Evolutionary conservation across 257 asterid species (phyloP).

Genomic region (Penstemon newberryi): DNA sequence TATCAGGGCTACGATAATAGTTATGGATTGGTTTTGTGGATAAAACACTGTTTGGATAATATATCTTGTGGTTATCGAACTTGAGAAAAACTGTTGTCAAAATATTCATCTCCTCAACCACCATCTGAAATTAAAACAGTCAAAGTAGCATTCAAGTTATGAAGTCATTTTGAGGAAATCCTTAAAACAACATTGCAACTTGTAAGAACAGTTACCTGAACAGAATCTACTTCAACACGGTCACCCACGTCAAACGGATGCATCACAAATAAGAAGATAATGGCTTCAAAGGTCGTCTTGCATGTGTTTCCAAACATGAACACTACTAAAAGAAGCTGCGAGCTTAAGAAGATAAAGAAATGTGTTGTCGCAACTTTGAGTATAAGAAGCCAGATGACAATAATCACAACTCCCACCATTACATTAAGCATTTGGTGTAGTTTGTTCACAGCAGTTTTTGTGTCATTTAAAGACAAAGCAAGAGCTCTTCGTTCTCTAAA

Average conservation of each 20-base stretch:
- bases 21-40: slow-evolving; percentile 76
- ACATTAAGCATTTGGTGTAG: slow-evolving; percentile 84
- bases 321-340: slow-evolving; percentile 79
- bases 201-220: slow-evolving; percentile 55
- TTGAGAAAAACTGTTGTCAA: slow-evolving; percentile 74
- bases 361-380: slow-evolving; percentile 80
- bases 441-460: slow-evolving; percentile 89
- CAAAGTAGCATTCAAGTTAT: background rate
- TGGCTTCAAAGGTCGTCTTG: slow-evolving; percentile 92
- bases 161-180: background rate
- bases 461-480: slow-evolving; percentile 89
- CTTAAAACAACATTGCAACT: background rate
- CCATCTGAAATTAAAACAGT: slow-evolving; percentile 57
- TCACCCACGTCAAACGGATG: slow-evolving; percentile 97
- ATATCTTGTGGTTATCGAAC: slow-evolving; percentile 73
- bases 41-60: slow-evolving; percentile 72
- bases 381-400: slow-evolving; percentile 74
- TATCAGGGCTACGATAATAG: slow-evolving; percentile 88
- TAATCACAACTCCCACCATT: slow-evolving; percentile 50
- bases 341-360: slow-evolving; percentile 75
- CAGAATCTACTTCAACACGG: slow-evolving; percentile 84
- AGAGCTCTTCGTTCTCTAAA: slow-evolving; percentile 91
- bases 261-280: slow-evolving; percentile 88
- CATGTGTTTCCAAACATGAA: slow-evolving; percentile 93
- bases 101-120: slow-evolving; percentile 95